Conservation (phyloP, 2,329 filamentous ascomycete species). For the Tolypocladium guangdongense region DNA sequence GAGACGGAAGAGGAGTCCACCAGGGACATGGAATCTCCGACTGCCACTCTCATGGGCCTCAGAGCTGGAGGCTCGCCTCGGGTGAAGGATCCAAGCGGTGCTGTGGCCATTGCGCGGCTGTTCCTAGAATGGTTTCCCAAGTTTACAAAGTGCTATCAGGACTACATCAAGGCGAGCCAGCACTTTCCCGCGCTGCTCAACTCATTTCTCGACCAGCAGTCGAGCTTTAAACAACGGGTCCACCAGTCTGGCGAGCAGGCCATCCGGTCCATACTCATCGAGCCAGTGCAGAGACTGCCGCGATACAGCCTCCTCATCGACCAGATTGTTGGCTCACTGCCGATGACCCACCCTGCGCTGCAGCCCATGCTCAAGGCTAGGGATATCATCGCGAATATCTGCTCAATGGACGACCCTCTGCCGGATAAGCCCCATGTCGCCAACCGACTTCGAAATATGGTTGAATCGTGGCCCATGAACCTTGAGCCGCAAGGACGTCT, state of each 20-base stretch:
- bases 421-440: slow-evolving; percentile 64
- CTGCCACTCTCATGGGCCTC: slow-evolving; percentile 28
- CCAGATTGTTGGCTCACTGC: slow-evolving; percentile 79
- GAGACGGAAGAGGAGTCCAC: slow-evolving; percentile 73
- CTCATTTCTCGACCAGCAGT: slow-evolving; percentile 66
- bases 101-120: slow-evolving; percentile 65
- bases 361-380: slow-evolving; percentile 75
- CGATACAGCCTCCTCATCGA: slow-evolving; percentile 95
- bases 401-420: slow-evolving; percentile 69
- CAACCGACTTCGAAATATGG: slow-evolving; percentile 62
- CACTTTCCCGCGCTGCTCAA: slow-evolving; percentile 76
- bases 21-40: slow-evolving; percentile 57
- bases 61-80: slow-evolving; percentile 33
- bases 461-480: slow-evolving; percentile 65
- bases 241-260: slow-evolving; percentile 81
- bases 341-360: slow-evolving; percentile 75
- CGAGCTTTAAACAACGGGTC: slow-evolving; percentile 71
- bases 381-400: slow-evolving; percentile 93
- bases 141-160: slow-evolving; percentile 82
- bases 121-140: slow-evolving; percentile 88
- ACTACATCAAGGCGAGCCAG: slow-evolving; percentile 86
- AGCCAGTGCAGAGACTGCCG: slow-evolving; percentile 88
- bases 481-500: slow-evolving; percentile 67
- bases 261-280: slow-evolving; percentile 84
- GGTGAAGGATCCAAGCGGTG: slow-evolving; percentile 64